phyloP scores from a whole-genome alignment of 306 rosid species.

The Castanea crenata region DNA sequence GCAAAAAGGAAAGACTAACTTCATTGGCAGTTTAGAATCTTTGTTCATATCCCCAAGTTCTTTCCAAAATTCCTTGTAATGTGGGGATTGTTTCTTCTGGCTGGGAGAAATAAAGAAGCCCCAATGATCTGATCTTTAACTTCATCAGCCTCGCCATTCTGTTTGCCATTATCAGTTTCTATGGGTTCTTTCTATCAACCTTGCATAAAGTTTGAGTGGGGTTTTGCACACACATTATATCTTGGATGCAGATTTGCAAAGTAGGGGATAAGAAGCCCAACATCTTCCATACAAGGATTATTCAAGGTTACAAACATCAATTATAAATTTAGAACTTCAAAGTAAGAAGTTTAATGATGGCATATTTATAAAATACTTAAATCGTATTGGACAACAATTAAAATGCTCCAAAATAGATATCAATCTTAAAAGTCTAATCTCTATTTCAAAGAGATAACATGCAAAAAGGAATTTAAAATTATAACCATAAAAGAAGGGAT shows the following conservation, averaged over 20 bases:
- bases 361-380: neutral
- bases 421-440: too few relatives aligned
- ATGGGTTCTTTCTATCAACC: slow-evolving; percentile 30
- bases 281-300: too few relatives aligned
- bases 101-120: slow-evolving; percentile 80
- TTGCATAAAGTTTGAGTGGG: slow-evolving; percentile 30
- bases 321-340: too few relatives aligned
- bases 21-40: too few relatives aligned
- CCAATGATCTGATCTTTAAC: slow-evolving; percentile 81
- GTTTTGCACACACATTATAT: slow-evolving; percentile 19
- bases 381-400: neutral
- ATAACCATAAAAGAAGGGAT: neutral
- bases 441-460: too few relatives aligned
- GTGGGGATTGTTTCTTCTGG: slow-evolving; percentile 68
- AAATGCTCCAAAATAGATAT: neutral
- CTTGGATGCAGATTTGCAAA: slow-evolving; percentile 29
- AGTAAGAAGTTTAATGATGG: too few relatives aligned
- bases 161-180: slow-evolving; percentile 26
- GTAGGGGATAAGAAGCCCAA: neutral
- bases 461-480: neutral
- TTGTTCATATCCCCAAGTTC: slow-evolving; percentile 75
- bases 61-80: slow-evolving; percentile 69
- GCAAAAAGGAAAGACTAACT: too few relatives aligned
- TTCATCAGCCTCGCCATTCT: slow-evolving; percentile 34
- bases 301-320: too few relatives aligned